These are phyloP conservation scores for Chaetomium strumarium DNA, from an alignment of 2,329 filamentous ascomycete species.

Conservation along the genomic window DNA sequence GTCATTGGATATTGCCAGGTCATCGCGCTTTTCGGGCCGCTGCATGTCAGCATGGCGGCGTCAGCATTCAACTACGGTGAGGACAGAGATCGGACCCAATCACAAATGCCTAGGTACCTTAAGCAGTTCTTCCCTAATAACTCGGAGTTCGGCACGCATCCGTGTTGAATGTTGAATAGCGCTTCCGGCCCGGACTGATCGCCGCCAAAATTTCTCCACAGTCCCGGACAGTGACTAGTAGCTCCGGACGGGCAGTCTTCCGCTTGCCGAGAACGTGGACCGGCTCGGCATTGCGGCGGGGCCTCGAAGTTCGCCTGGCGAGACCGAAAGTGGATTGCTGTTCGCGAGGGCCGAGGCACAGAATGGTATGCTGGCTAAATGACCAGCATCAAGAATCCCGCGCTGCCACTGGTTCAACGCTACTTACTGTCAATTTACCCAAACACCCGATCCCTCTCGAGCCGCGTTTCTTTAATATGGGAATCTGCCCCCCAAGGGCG, in stretches of 20 bases:
- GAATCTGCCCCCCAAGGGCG: slow-evolving; percentile 2
- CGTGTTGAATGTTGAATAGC: too few species aligned
- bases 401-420: background rate
- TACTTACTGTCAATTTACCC: slow-evolving; percentile 18
- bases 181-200: slow-evolving; percentile 1
- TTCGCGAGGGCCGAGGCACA: background rate
- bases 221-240: background rate
- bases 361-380: slow-evolving; percentile 13
- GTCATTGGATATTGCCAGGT: slow-evolving; percentile 3
- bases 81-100: background rate
- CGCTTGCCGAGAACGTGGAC: background rate
- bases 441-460: slow-evolving; percentile 9
- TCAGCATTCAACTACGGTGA: background rate
- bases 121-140: too few species aligned
- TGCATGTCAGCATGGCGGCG: slow-evolving; percentile 15
- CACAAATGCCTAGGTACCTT: too few species aligned
- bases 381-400: background rate
- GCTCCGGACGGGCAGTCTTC: background rate
- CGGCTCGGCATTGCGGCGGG: background rate
- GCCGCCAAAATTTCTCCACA: slow-evolving; percentile 4
- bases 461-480: slow-evolving; percentile 12
- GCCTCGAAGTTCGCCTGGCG: background rate
- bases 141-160: background rate
- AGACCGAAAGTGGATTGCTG: background rate
- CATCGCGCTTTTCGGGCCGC: slow-evolving; percentile 3